Conservation (phyloP, 768 basidiomycete species). For the Boletus insuetus region DNA sequence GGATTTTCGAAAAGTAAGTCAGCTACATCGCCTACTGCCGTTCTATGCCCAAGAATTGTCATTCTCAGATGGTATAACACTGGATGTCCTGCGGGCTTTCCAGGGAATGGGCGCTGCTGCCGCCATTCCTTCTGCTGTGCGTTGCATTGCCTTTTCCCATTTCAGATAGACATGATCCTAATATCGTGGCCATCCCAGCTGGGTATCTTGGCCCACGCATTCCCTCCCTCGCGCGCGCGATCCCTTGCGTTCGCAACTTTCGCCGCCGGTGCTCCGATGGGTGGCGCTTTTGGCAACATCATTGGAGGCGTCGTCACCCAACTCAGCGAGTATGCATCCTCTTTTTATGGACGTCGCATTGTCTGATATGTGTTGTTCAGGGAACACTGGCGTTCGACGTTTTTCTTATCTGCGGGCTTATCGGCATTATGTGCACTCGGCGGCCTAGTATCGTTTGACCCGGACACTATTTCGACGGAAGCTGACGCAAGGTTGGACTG, state of each 20-base stretch:
- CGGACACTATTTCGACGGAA: conserved; percentile 44
- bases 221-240: conserved; percentile 65
- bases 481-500: conserved; percentile 62
- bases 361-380: conserved; percentile 10
- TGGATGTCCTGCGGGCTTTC: conserved; percentile 72
- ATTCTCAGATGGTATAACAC: conserved; percentile 49
- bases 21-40: background rate
- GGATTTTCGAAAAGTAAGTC: conserved; percentile 56
- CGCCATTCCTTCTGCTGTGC: conserved; percentile 67
- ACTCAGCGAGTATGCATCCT: conserved; percentile 34
- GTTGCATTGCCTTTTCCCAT: conserved; percentile 14
- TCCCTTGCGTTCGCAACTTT: conserved; percentile 82
- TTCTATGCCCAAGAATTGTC: background rate
- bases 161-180: background rate
- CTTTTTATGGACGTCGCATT: background rate
- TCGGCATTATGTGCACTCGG: conserved; percentile 49
- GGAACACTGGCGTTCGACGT: conserved; percentile 63
- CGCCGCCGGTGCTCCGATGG: conserved; percentile 81
- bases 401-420: conserved; percentile 61
- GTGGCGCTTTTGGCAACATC: conserved; percentile 65
- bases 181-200: conserved; percentile 39
- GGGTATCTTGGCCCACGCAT: conserved; percentile 79
- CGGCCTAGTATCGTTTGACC: conserved; percentile 59
- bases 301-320: conserved; percentile 75
- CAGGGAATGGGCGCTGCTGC: conserved; percentile 83